Evolutionary conservation across 192 early-diverging fungal species (phyloP), one percentile per base, ranked within the genome.

Genomic region (Backusella luteola): DNA sequence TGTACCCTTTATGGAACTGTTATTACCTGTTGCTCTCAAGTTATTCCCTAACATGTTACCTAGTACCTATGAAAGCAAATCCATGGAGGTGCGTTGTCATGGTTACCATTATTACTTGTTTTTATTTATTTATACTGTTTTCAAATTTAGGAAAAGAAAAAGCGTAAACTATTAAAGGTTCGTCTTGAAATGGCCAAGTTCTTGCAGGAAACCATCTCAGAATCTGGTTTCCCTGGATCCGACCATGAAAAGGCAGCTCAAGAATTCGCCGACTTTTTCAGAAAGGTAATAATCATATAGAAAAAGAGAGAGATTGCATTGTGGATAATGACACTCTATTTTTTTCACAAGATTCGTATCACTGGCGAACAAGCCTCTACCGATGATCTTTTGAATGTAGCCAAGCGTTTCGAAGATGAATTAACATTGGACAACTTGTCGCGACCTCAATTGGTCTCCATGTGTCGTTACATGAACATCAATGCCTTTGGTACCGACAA

Each of bases 401-500:
- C 97, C 12, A 90, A 92, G 49, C 91, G 94, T 68, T 97, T 99
- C 79, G 93, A 97, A 80, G 95, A 99, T 79, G 95, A 96, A 80
- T 85, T 97, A 73, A 98, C 96, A 0, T 87, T 99, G 75, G 95
- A 94, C 82, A 96, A 95, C 76, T 80, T 99, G 83, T 94, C 96
- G 42, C 90, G 96, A 42, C 96, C 96, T 41, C 97, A 99, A 84
- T 90, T 99, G 23, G 95, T 97, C 39, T 93, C 91, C 83, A 96
- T 99, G 91, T 94, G 93, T 79, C 91, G 94, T 71, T 99, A 95
- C 87, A 96, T 99, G 96, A 92, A 92, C 74, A 88, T 97, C 73
- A 96, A 96, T 69, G 93, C 94, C n/a, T 99, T 98, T 82, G 97
- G 97, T 42, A 97, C 96, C n/a, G 97, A 99, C 85, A 92, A 94